Conservation (phyloP, 2,329 filamentous ascomycete genomes). For the Fusarium sacchari region DNA sequence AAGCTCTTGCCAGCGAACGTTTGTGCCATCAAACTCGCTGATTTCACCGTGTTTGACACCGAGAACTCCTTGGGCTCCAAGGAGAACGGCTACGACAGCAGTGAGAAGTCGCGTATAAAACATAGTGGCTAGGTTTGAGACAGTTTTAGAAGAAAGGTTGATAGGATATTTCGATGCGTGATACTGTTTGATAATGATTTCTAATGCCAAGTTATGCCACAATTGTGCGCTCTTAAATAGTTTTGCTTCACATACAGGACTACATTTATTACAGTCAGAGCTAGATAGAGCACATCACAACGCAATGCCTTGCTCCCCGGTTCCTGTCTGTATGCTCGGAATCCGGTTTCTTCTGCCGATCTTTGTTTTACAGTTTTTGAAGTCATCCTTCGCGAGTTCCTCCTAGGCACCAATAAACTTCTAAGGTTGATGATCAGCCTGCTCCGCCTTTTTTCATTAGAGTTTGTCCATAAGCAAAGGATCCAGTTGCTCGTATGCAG, state of each 20-base stretch:
- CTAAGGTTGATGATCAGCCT: neutral
- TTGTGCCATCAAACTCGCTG: neutral
- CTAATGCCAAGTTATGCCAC: rapidly evolving
- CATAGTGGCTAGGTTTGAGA: neutral
- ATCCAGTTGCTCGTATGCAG: neutral
- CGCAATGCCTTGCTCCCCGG: rapidly evolving
- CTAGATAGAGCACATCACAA: rapidly evolving
- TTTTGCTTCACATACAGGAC: rapidly evolving
- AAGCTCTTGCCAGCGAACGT: neutral
- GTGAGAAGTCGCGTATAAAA: neutral
- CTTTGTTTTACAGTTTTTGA: rapidly evolving
- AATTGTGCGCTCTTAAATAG: neutral
- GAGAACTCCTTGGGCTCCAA: neutral
- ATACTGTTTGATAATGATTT: neutral
- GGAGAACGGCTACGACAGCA: neutral
- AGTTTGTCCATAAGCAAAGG: neutral
- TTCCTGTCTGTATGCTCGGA: neutral
- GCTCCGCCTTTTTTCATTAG: neutral
- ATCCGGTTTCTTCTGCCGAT: neutral
- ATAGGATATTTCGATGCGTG: neutral
- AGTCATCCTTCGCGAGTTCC: neutral
- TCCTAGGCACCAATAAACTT: neutral
- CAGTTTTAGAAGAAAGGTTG: rapidly evolving
- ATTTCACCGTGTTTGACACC: neutral
- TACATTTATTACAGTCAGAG: rapidly evolving